A percentile compares a stretch with the other conserved stretches of the same genome.
These are phyloP conservation scores for Mortierella sp. DNA, from an alignment of 371 early-diverging fungal genomes.

Conservation along the genomic window DNA sequence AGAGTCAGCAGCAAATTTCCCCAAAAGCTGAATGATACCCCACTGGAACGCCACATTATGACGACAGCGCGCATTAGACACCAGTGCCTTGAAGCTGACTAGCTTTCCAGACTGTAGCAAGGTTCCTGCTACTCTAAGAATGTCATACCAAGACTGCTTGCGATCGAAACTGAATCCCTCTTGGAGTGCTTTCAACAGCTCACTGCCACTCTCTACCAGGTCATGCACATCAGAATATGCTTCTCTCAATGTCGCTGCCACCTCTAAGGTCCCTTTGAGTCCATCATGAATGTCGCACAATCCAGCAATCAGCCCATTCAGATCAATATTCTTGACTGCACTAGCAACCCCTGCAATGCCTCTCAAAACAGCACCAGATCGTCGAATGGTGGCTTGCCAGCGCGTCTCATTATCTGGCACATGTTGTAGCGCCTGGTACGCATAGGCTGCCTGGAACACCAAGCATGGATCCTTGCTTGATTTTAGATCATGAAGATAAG, in stretches of 20 bases:
- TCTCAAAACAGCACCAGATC: neutral
- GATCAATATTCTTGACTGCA: conserved; percentile 15
- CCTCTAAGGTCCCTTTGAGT: neutral
- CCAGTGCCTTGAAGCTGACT: neutral
- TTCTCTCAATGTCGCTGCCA: neutral
- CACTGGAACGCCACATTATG: conserved; percentile 2
- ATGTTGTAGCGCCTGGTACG: conserved; percentile 6
- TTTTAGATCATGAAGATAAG: neutral
- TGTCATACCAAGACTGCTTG: conserved; percentile 11
- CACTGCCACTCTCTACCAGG: conserved; percentile 1
- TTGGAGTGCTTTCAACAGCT: neutral
- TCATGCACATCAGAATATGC: neutral
- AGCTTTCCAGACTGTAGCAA: conserved; percentile 9
- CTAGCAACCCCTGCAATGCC: conserved; percentile 6
- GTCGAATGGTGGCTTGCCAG: conserved; percentile 9
- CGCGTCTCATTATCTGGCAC: conserved; percentile 15
- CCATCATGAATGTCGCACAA: conserved; percentile 3
- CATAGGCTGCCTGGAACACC: conserved; percentile 14
- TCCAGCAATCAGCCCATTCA: conserved; percentile 11
- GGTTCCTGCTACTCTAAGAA: conserved; percentile 2
- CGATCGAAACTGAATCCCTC: conserved; percentile 7
- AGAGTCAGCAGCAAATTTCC: neutral
- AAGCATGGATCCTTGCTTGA: conserved; percentile 7
- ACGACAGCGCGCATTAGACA: conserved; percentile 19
- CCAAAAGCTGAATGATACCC: conserved; percentile 9